Conservation (phyloP, 352 stramenopile species). For the Phytophthora meadii region DNA sequence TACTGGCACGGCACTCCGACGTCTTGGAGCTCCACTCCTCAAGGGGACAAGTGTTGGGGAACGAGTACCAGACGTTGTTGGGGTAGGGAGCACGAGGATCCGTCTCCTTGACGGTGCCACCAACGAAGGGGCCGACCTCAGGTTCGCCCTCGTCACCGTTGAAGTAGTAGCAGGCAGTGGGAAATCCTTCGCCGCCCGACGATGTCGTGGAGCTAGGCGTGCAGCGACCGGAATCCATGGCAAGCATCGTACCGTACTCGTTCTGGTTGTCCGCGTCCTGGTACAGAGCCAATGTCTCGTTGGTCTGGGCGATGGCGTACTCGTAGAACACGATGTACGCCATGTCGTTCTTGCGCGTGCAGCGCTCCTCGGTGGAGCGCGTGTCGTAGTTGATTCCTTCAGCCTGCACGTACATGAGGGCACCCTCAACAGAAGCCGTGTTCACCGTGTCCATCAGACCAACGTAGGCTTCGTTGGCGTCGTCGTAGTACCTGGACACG, state of each 20-base stretch:
- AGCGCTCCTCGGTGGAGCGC: constrained; percentile 59
- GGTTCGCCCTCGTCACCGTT: constrained; percentile 71
- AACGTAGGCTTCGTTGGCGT: constrained; percentile 60
- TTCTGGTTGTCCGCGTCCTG: constrained; percentile 43
- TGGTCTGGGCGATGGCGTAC: constrained; percentile 76
- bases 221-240: constrained; percentile 74
- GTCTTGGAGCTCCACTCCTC: constrained; percentile 59
- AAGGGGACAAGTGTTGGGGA: constrained; percentile 75
- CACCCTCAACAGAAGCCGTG: constrained; percentile 77
- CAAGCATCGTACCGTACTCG: constrained; percentile 75
- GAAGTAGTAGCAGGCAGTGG: constrained; percentile 73
- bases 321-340: constrained; percentile 88
- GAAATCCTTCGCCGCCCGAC: constrained; percentile 45
- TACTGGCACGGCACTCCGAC: constrained; percentile 49
- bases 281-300: constrained; percentile 78
- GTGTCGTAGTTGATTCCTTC: constrained; percentile 86
- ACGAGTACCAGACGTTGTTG: constrained; percentile 82
- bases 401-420: constrained; percentile 89
- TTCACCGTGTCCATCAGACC: constrained; percentile 86
- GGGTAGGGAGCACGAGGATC: constrained; percentile 72
- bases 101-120: constrained; percentile 50
- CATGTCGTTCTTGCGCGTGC: constrained; percentile 85
- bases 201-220: constrained; percentile 45
- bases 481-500: constrained; percentile 63
- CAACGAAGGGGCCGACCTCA: constrained; percentile 74